Conservation (phyloP, 2,329 filamentous ascomycete genomes). For the Talaromyces verruculosus region DNA sequence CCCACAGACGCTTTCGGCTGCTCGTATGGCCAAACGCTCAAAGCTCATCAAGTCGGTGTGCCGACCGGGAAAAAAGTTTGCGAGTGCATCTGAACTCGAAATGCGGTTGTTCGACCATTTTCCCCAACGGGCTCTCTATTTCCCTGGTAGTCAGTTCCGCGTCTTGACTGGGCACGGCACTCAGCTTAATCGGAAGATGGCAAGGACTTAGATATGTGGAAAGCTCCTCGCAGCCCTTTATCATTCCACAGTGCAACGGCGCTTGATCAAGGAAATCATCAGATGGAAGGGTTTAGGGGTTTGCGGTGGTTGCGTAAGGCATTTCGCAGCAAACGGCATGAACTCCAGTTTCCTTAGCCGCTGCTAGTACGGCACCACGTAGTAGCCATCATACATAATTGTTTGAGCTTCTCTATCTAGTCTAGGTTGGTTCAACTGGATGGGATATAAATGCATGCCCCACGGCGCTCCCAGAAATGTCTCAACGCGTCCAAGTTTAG, state of each 20-base stretch:
- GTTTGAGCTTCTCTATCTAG: slow-evolving; percentile 63
- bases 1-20: slow-evolving; percentile 33
- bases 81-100: slow-evolving; percentile 43
- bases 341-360: slow-evolving; percentile 33
- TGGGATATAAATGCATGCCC: slow-evolving; percentile 61
- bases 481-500: no score
- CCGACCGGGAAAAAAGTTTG: slow-evolving; percentile 45
- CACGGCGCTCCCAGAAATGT: slow-evolving; percentile 69
- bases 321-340: slow-evolving; percentile 48
- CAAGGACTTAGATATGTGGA: slow-evolving; percentile 55
- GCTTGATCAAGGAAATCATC: slow-evolving; percentile 41
- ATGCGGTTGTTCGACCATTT: slow-evolving; percentile 33
- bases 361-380: slow-evolving; percentile 59
- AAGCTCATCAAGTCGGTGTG: slow-evolving; percentile 46
- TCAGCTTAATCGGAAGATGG: slow-evolving; percentile 51
- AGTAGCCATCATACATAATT: slow-evolving; percentile 56
- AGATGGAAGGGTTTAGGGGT: slow-evolving; percentile 37
- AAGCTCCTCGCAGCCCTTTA: slow-evolving; percentile 53
- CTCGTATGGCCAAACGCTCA: slow-evolving; percentile 18
- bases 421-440: slow-evolving; percentile 48
- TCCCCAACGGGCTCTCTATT: slow-evolving; percentile 41
- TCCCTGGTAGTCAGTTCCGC: slow-evolving; percentile 40
- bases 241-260: slow-evolving; percentile 47
- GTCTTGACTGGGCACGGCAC: slow-evolving; percentile 51
- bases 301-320: slow-evolving; percentile 46